A percentile compares a stretch with the other conserved stretches of the same genome.
These are phyloP conservation scores for Cupressus sempervirens DNA, from an alignment of 75 land plant species.

Conservation along the genomic window DNA sequence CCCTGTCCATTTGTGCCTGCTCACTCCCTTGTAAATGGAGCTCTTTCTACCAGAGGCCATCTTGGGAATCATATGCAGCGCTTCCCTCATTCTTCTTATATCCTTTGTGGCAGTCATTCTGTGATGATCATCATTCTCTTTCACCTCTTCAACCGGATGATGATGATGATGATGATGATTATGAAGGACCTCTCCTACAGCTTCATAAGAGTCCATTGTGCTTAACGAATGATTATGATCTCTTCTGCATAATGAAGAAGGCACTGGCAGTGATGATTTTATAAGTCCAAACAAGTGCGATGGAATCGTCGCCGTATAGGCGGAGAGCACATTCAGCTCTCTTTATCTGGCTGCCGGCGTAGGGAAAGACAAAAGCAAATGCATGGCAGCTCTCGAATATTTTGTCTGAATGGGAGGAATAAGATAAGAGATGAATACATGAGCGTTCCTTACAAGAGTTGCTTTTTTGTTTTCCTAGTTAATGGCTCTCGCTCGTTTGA, in stretches of 20 bases:
- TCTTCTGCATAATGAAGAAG: neutral
- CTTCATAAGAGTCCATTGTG: neutral
- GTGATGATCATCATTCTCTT: neutral
- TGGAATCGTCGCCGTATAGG: neutral
- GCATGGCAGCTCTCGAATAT: neutral
- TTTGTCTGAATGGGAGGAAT: neutral
- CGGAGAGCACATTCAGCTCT: neutral
- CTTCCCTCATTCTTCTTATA: slow-evolving; percentile 26
- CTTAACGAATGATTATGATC: neutral
- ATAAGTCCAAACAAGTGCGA: neutral
- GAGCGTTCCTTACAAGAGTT: neutral
- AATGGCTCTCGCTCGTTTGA: too few species aligned
- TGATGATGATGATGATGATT: neutral
- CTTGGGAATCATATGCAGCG: neutral
- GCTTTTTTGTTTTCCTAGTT: neutral
- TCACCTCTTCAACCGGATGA: neutral
- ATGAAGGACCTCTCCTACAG: neutral
- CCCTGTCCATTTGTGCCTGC: slow-evolving; percentile 75
- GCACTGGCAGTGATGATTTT: neutral
- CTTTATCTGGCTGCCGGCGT: neutral
- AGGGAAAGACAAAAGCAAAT: neutral
- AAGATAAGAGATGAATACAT: neutral
- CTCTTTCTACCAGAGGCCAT: slow-evolving; percentile 41
- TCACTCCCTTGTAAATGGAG: slow-evolving; percentile 73
- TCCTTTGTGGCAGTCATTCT: slow-evolving; percentile 13